A percentile compares a stretch with the other conserved stretches of the same genome.
These are phyloP conservation scores for Neurospora terricola DNA, from an alignment of 495 filamentous ascomycete genomes.

Conservation along the genomic window DNA sequence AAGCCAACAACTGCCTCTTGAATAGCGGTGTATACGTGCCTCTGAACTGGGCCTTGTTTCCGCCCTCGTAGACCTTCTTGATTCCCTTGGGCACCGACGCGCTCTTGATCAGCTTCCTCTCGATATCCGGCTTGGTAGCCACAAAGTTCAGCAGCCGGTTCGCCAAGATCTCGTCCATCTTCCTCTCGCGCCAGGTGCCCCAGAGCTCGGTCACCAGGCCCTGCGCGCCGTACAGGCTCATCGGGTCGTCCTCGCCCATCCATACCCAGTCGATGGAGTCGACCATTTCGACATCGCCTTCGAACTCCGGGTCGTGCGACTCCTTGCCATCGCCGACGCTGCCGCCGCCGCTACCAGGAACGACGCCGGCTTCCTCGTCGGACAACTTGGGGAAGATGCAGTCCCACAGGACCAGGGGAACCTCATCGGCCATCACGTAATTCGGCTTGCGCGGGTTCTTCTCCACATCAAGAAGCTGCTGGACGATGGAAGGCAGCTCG, in stretches of 20 bases:
- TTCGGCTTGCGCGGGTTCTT: slow-evolving; percentile 62
- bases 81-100: slow-evolving; percentile 24
- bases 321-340: slow-evolving; percentile 9
- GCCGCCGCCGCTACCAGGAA: not conserved
- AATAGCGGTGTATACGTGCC: slow-evolving; percentile 67
- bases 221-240: slow-evolving; percentile 43
- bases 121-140: slow-evolving; percentile 38
- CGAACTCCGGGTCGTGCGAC: slow-evolving; percentile 30
- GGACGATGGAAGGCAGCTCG: slow-evolving; percentile 61
- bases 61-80: slow-evolving; percentile 63
- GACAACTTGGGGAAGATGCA: slow-evolving; percentile 63
- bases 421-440: slow-evolving; percentile 84
- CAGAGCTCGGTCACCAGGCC: slow-evolving; percentile 69
- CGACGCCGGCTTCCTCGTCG: not conserved
- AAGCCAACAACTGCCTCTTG: slow-evolving; percentile 51
- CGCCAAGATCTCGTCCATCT: slow-evolving; percentile 81
- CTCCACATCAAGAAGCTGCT: slow-evolving; percentile 59
- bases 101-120: slow-evolving; percentile 3
- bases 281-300: slow-evolving; percentile 12
- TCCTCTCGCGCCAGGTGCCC: slow-evolving; percentile 68
- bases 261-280: slow-evolving; percentile 77
- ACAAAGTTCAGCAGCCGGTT: slow-evolving; percentile 55
- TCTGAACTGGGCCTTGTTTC: slow-evolving; percentile 42
- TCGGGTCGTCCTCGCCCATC: slow-evolving; percentile 46
- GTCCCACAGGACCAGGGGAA: slow-evolving; percentile 88